Base-by-base conservation (phyloP, 768 basidiomycete species). In the Lentinula raphanica region DNA sequence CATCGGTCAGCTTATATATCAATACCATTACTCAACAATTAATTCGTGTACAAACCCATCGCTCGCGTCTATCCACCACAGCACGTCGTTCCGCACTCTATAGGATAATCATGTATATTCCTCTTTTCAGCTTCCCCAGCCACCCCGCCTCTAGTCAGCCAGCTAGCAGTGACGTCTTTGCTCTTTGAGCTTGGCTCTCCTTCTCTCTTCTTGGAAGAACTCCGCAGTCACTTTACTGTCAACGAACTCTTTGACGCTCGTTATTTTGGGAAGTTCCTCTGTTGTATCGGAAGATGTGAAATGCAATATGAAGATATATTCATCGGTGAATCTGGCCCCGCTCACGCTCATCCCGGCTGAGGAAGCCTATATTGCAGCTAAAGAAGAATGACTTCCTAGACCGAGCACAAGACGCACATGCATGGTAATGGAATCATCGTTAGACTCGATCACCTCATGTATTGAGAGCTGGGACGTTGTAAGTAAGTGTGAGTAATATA, bases 401-500 rank as follows among this genome's bases (percentile, higher is more conserved):
- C 17, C n/a, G 21, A 35, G 27, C 42, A 29, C 28, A 27, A 8
- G 13, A 66, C 68, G 45, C 63, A 71, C 72, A 64, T 73, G 73
- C 8, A 70, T 21, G 19, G 56, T 57, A 11, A 70, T 69, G 49
- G 70, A 67, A 42, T 66, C 66, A 51, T 69, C 64, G 21, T 62
- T 62, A 19, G 67, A 67, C 53, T 74, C 73, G 27, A 74, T 66
- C 4, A 72, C 66, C 54, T 74, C 71, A 59, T 66, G 66, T 28
- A 72, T 35, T 9, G 64, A 67, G 2, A 70, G 55, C 71, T 72
- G 58, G 29, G 25, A 35, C 38, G 15, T 13, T 28, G 46, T 23
- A 8, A 21, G 56, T 32, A 21, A 51, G 7, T 46, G 29, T n/a
- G n/a, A n/a, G n/a, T n/a, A n/a, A n/a, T n/a, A 21, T 45, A 35